These are phyloP conservation scores for Eimeria sp. DNA, from an alignment of 169 alveolate genomes.

Conservation along the genomic window DNA sequence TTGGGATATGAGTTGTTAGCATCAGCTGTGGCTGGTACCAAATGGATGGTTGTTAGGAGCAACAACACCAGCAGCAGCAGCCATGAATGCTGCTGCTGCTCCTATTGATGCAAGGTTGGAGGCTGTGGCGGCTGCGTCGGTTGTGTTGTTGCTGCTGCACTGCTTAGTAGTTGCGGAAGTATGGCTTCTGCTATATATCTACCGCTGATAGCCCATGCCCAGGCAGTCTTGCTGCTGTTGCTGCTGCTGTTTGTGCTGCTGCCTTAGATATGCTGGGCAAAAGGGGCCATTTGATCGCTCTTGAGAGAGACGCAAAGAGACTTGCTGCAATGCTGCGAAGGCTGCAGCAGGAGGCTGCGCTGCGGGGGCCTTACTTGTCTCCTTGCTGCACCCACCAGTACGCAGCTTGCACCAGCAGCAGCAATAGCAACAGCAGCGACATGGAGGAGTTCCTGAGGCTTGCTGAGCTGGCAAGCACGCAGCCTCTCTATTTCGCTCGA, in stretches of 20 bases:
- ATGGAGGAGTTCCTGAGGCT: conserved; percentile 28
- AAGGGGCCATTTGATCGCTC: not conserved
- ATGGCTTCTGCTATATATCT: not conserved
- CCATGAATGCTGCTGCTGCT: not conserved
- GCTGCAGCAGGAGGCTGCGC: conserved; percentile 21
- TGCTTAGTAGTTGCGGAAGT: not conserved
- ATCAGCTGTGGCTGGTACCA: no score
- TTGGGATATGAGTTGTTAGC: no score
- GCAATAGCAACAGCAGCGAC: conserved; percentile 36
- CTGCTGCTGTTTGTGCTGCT: not conserved
- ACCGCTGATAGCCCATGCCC: not conserved
- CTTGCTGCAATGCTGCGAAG: conserved; percentile 25
- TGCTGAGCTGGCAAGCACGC: conserved; percentile 43
- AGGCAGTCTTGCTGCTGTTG: not conserved
- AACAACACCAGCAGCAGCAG: not conserved
- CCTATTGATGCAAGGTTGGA: not conserved
- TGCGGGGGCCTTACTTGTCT: conserved; percentile 15
- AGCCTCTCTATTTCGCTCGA: conserved; percentile 70
- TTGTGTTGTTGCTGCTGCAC: conserved; percentile 6
- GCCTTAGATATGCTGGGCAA: conserved; percentile 3
- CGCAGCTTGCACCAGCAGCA: conserved; percentile 3
- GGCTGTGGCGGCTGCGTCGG: not conserved
- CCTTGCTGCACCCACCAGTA: conserved; percentile 17
- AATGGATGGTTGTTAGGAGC: not conserved
- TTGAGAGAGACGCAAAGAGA: not conserved